These are phyloP conservation scores for Ustanciosporium gigantosporum DNA, from an alignment of 1,284 basidiomycete species.

Conservation along the genomic window DNA sequence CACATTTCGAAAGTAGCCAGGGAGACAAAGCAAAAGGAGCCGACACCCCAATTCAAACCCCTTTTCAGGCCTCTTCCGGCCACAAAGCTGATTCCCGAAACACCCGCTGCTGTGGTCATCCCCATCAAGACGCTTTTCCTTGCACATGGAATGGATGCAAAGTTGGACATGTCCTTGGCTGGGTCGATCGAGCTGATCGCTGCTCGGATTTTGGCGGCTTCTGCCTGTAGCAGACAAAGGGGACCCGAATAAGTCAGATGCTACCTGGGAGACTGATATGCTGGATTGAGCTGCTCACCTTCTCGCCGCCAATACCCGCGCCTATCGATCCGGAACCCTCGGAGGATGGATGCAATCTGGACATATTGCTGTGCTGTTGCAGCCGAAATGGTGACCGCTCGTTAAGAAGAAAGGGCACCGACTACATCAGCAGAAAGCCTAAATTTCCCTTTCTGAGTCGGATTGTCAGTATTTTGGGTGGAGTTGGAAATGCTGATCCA, in stretches of 20 bases:
- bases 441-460: no score
- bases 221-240: no score
- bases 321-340: slow-evolving; percentile 3
- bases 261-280: no score
- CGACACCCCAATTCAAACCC: slow-evolving; percentile 47
- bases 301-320: no score
- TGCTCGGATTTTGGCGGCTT: slow-evolving; percentile 25
- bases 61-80: slow-evolving; percentile 33
- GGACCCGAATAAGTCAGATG: no score
- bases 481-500: no score
- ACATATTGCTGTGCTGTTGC: no score
- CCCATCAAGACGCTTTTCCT: slow-evolving; percentile 28
- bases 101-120: slow-evolving; percentile 43
- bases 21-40: slow-evolving; percentile 34
- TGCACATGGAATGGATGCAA: slow-evolving; percentile 35
- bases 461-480: no score
- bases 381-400: no score
- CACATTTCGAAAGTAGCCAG: slow-evolving; percentile 39
- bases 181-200: slow-evolving; percentile 25
- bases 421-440: no score
- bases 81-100: slow-evolving; percentile 32
- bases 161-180: slow-evolving; percentile 17
- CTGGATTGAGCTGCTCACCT: background rate
- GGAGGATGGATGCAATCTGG: slow-evolving; percentile 15
- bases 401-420: no score